Evolutionary conservation across 192 early-diverging fungal genomes (phyloP).

Genomic region (Diversispora epigaea): DNA sequence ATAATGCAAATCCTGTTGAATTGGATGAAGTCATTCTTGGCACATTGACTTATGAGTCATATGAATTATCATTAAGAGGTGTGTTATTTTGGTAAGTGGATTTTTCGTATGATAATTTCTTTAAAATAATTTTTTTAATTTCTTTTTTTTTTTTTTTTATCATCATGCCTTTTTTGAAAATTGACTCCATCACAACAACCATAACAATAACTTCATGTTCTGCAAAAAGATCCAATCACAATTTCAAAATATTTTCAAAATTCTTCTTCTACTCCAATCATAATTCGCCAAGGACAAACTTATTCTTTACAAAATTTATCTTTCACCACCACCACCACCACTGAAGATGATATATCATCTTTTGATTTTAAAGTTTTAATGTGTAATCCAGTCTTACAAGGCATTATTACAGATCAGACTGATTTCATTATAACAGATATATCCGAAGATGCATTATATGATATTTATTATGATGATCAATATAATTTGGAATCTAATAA

Average conservation of each 20-base stretch:
- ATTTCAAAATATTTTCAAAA: too few species aligned
- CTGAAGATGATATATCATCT: background rate
- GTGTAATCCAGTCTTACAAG: constrained; percentile 68
- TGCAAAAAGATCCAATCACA: too few species aligned
- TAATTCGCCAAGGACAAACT: constrained; percentile 42
- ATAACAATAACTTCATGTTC: too few species aligned
- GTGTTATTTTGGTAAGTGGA: constrained; percentile 21
- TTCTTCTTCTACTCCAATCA: constrained; percentile 30
- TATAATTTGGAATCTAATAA: constrained; percentile 6
- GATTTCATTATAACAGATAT: constrained; percentile 57
- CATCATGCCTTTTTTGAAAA: background rate
- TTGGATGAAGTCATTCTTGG: constrained; percentile 64
- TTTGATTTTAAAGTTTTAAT: constrained; percentile 51
- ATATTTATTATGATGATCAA: constrained; percentile 33
- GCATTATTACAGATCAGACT: constrained; percentile 53
- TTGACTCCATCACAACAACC: background rate
- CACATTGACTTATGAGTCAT: constrained; percentile 53
- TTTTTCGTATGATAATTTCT: constrained; percentile 27
- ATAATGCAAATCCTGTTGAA: constrained; percentile 49
- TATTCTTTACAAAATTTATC: constrained; percentile 39
- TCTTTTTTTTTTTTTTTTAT: background rate
- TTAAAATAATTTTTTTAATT: constrained; percentile 27
- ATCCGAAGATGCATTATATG: constrained; percentile 29
- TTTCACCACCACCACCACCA: background rate
- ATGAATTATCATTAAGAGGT: constrained; percentile 48